Base-by-base conservation (phyloP, 768 basidiomycete species). In the Suillus variegatus region DNA sequence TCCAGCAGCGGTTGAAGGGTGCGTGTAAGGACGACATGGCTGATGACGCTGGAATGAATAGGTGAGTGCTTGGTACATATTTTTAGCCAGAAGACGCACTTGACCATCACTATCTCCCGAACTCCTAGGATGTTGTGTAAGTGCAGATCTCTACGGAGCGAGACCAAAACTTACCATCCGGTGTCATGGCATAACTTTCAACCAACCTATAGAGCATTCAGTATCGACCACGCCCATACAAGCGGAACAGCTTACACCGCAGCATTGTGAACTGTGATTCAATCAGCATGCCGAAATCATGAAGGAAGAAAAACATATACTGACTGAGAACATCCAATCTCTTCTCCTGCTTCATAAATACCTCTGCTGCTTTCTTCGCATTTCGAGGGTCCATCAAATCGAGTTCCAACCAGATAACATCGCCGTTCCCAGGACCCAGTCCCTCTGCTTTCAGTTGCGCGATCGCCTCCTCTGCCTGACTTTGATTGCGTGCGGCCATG, bases 281-380 rank as follows among this genome's bases (percentile, higher is more conserved):
- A 55, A 62, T 22, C 32, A 35, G 25, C 8, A 67, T 46, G 64
- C 65, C 43, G 12, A 38, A 10, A 55, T 22, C 18, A 10, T 13
- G 8, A 28, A 22, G 14, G 2, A 18, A 47, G 1, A 35, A 40
- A 54, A 65, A 13, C 1, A 47, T 6, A 44, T 3, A 77, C 82
- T 66, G 65, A 87, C 87, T 68, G 18, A 89, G 69, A 8, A 88
- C 76, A 69, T 90, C 88, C 64, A 90, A 69, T 36, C 87, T 78
- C 43, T 72, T 73, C 69, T 89, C 88, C 69, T 72, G 80, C 64
- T 60, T 69, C 74, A 86, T 68, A 65, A 89, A 83, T 47, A 79
- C 82, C 57, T 84, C 79, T 0, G 84, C 88, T 5, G 82, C 72
- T 36, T 71, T 74, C 69, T 81, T 85, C n/a, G 82, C 84, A 38